Conservation (phyloP, 495 filamentous ascomycete genomes). For the Hypoxylon trugodes region DNA sequence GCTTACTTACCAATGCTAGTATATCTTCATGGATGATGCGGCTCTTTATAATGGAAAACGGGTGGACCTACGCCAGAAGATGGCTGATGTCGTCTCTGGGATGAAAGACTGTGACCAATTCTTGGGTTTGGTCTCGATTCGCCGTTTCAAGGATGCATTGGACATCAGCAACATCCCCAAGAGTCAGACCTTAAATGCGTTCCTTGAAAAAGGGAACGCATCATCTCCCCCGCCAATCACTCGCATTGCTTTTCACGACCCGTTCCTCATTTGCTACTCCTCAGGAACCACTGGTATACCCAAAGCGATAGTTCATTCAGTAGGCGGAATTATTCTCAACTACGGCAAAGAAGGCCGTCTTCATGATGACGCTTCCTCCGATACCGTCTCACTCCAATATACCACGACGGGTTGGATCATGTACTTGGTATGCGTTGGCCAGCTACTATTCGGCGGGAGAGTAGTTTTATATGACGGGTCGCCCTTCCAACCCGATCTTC, state of each 20-base stretch:
- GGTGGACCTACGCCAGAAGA: slow-evolving; percentile 75
- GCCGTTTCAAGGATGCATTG: slow-evolving; percentile 66
- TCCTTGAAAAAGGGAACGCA: slow-evolving; percentile 56
- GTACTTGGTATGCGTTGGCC: slow-evolving; percentile 68
- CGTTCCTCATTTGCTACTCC: slow-evolving; percentile 76
- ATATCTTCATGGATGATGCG: slow-evolving; percentile 80
- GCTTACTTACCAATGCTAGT: slow-evolving; percentile 42
- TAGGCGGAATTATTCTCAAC: slow-evolving; percentile 68
- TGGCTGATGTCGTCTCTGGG: slow-evolving; percentile 69
- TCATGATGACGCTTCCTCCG: slow-evolving; percentile 61
- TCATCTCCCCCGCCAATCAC: slow-evolving; percentile 60
- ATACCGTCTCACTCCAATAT: slow-evolving; percentile 64
- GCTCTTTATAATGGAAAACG: slow-evolving; percentile 81
- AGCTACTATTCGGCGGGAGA: slow-evolving; percentile 63
- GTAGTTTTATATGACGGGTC: slow-evolving; percentile 79
- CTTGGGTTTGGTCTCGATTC: slow-evolving; percentile 68
- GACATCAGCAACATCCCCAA: slow-evolving; percentile 66
- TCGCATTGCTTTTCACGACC: slow-evolving; percentile 70
- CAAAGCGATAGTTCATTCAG: slow-evolving; percentile 78
- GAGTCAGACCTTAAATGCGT: slow-evolving; percentile 61
- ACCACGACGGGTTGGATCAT: slow-evolving; percentile 86
- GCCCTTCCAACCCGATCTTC: slow-evolving; percentile 72
- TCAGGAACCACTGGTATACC: slow-evolving; percentile 77
- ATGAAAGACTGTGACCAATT: slow-evolving; percentile 68
- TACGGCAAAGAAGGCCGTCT: slow-evolving; percentile 67